phyloP scores from a whole-genome alignment of 2,329 filamentous ascomycete species.

The Cladophialophora psammophila region DNA sequence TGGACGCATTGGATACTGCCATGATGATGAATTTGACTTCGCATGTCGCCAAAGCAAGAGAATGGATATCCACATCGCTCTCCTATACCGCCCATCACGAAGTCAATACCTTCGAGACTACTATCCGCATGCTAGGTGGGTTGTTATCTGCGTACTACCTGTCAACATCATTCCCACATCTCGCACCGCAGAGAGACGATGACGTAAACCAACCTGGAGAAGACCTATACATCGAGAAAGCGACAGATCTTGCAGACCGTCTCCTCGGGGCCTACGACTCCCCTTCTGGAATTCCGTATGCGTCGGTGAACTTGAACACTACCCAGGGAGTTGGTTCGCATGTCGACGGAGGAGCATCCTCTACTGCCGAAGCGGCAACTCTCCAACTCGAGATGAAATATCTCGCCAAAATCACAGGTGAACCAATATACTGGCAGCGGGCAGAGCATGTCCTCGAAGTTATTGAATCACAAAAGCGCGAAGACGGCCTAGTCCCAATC shows the following conservation, averaged over 20 bases:
- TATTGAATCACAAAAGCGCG: conserved; percentile 78
- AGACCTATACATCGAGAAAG: conserved; percentile 95
- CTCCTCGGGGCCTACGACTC: conserved; percentile 88
- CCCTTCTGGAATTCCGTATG: conserved; percentile 82
- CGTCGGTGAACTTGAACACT: conserved; percentile 86
- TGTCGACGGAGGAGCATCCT: conserved; percentile 83
- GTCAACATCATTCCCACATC: conserved; percentile 79
- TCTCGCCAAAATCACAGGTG: conserved; percentile 89
- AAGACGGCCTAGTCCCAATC: conserved; percentile 89
- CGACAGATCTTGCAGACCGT: conserved; percentile 87
- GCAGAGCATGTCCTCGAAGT: conserved; percentile 91
- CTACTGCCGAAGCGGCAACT: conserved; percentile 90
- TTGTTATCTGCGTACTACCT: conserved; percentile 93
- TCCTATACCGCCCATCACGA: conserved; percentile 85
- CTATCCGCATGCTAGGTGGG: conserved; percentile 95
- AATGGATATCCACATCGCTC: conserved; percentile 84
- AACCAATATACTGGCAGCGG: conserved; percentile 89
- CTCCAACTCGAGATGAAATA: conserved; percentile 98
- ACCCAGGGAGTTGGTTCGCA: conserved; percentile 80
- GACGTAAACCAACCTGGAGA: conserved; percentile 77
- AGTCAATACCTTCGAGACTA: conserved; percentile 97
- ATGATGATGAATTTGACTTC: conserved; percentile 98
- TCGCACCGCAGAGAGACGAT: conserved; percentile 76
- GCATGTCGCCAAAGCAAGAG: conserved; percentile 79
- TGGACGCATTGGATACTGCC: conserved; percentile 93